Base-by-base conservation (phyloP, 306 rosid genomes). In the Pyrus pyrifolia region DNA sequence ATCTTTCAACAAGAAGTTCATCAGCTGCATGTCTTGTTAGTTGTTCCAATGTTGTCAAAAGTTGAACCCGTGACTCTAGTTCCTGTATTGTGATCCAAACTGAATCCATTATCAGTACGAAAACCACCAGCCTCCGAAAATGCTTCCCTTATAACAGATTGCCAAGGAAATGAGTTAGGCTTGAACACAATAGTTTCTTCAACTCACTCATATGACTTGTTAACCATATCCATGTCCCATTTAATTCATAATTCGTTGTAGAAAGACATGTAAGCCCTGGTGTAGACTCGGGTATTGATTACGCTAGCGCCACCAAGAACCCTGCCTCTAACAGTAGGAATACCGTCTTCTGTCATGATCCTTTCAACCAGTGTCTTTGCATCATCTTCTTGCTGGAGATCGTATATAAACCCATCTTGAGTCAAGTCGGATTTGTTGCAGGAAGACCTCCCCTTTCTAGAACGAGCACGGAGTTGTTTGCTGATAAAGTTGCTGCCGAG, bases 401-500 rank as follows among this genome's bases (percentile, higher is more conserved):
- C 19, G 2, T 21, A 3, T 8, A 31, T 7, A 11, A 46, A 1
- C 3, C 27, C 64, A 2, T 11, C 55, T 0, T 23, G 30, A 1
- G 6, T 18, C 23, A 62, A 31, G 21, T 29, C 1, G 79, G 67
- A 23, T 74, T 25, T 4, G 31, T 18, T 27, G 6, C 7, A 3
- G 82, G 81, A 1, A 14, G 68, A 40, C 65, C 59, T 14, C 87
- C 87, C 15, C 81, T 64, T 72, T 84, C 87, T 0, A 84, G 75
- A 51, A 84, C 57, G 2, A 84, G 74, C 1, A 84, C 83, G 0
- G 52, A 42, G 57, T 72, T 74, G 2, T 78, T 78, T 33, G 61
- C 25, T 4, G 87, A 81, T 11, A 84, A 31, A 11, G 87, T 84
- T 23, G 85, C 71, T 1, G 85, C 85, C 42, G 78, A 44, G 10